Conservation (phyloP, 2,329 filamentous ascomycete genomes). For the Arthroderma sp. region DNA sequence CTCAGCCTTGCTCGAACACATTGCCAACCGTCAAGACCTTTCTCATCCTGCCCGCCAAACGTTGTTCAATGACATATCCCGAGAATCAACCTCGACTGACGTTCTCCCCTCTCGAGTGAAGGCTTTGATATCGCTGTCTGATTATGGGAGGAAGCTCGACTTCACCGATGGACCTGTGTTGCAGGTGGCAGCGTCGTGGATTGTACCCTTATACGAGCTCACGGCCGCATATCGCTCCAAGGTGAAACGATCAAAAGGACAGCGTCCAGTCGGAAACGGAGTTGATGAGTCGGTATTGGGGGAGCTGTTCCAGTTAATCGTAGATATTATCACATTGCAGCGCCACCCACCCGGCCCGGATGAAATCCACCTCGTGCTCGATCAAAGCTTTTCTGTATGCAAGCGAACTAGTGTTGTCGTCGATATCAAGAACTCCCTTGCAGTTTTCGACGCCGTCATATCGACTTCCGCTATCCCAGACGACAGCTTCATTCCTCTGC, state of each 20-base stretch:
- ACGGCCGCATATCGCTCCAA: constrained; percentile 25
- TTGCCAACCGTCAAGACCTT: constrained; percentile 27
- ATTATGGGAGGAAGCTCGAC: constrained; percentile 31
- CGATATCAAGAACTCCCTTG: constrained; percentile 30
- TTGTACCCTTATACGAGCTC: constrained; percentile 26
- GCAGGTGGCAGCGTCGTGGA: constrained; percentile 26
- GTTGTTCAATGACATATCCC: constrained; percentile 25
- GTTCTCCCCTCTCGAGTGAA: constrained; percentile 27
- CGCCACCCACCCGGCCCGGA: constrained; percentile 23
- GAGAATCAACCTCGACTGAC: constrained; percentile 19
- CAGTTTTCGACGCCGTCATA: constrained; percentile 31
- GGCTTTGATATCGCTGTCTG: constrained; percentile 27
- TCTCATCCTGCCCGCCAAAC: constrained; percentile 21
- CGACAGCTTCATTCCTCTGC: constrained; percentile 22
- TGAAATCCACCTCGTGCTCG: constrained; percentile 25
- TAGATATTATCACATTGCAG: constrained; percentile 31
- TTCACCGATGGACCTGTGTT: constrained; percentile 27
- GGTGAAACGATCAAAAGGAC: constrained; percentile 23
- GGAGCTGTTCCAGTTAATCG: constrained; percentile 28
- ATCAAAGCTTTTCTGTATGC: constrained; percentile 27
- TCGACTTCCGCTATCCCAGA: constrained; percentile 28
- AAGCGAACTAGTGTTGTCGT: constrained; percentile 27
- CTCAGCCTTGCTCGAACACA: constrained; percentile 23
- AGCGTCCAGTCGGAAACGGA: constrained; percentile 19
- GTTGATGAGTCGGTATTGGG: constrained; percentile 25